These are phyloP conservation scores for Kazachstania africana DNA, from an alignment of 805 yeast genomes.

Conservation along the genomic window DNA sequence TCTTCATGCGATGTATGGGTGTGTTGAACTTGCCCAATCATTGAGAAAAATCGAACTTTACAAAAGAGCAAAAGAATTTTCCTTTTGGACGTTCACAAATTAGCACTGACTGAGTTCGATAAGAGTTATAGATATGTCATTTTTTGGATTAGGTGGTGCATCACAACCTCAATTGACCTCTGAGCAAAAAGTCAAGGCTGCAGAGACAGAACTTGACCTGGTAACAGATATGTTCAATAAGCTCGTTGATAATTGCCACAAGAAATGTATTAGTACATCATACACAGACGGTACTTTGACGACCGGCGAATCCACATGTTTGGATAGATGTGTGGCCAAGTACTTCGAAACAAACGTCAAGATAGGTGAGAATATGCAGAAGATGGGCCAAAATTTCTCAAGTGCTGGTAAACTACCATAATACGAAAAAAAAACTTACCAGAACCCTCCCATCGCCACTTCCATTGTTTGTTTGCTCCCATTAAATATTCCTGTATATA, in stretches of 20 bases:
- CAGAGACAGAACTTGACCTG: conserved; percentile 94
- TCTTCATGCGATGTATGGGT: no score
- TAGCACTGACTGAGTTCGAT: no score
- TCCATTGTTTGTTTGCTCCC: no score
- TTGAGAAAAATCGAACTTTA: no score
- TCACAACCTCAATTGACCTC: conserved; percentile 56
- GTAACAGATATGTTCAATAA: conserved; percentile 96
- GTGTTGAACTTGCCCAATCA: no score
- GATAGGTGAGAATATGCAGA: conserved; percentile 72
- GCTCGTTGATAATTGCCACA: conserved; percentile 79
- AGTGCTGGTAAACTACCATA: conserved; percentile 27
- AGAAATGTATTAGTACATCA: conserved; percentile 60
- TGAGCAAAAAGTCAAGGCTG: conserved; percentile 73
- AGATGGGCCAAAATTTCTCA: conserved; percentile 34
- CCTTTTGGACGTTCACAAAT: no score
- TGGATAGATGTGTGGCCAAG: conserved; percentile 92
- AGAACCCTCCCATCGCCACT: no score
- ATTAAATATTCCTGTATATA: no score
- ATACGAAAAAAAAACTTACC: no score
- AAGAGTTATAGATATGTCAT: conserved; percentile 37
- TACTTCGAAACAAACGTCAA: conserved; percentile 89
- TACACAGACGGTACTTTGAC: conserved; percentile 65
- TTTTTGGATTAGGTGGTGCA: conserved; percentile 65
- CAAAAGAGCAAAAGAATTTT: no score
- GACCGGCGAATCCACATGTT: conserved; percentile 74